Base-by-base conservation (phyloP, 2,329 filamentous ascomycete species). In the Cladosporium sp. region DNA sequence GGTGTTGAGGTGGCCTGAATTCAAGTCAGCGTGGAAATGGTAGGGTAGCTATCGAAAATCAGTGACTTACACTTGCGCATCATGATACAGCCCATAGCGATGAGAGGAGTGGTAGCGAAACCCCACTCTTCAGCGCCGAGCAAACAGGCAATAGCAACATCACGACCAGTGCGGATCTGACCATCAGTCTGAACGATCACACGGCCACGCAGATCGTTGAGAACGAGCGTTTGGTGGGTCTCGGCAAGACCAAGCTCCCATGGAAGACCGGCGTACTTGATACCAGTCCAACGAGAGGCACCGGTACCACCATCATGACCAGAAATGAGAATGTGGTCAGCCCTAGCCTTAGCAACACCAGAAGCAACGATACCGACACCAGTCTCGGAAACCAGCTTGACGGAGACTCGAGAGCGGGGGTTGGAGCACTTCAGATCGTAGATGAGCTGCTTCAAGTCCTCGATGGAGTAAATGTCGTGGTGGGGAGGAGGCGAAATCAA, bases 91-190 rank as follows among this genome's bases (percentile, higher is more conserved):
- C 93, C 93, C 90, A 97, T 94, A 56, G 93, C 93, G 67, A 97
- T 97, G 55, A 97, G 78, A 68, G 93, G 93, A 60, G 93, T 89
- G 0, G 93, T 97, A 39, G 93, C 93, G 69, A 97, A 97, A 17
- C 93, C 93, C 85, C 90, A 97, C 77, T 97, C 93, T 75, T 97
- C 93, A n/a, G 93, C 93, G 78, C 93, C 93, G 56, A 97, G 87
- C 68, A 97, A 75, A 81, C 91, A 96, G 60, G 93, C 93, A 64
- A 97, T 92, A 50, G 92, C 93, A 57, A 97, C 87, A 78, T 97
- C 93, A 65, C 93, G 86, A 63, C 93, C 93, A 60, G 93, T 97
- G 64, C 91, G 85, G 54, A 97, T 80, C 74, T 97, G 93, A 69
- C 93, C 93, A 75, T 97, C 93, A 62, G 93, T 97, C 78, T 97